Conservation (phyloP, 495 filamentous ascomycete species). For the Lophiotrema nucula region DNA sequence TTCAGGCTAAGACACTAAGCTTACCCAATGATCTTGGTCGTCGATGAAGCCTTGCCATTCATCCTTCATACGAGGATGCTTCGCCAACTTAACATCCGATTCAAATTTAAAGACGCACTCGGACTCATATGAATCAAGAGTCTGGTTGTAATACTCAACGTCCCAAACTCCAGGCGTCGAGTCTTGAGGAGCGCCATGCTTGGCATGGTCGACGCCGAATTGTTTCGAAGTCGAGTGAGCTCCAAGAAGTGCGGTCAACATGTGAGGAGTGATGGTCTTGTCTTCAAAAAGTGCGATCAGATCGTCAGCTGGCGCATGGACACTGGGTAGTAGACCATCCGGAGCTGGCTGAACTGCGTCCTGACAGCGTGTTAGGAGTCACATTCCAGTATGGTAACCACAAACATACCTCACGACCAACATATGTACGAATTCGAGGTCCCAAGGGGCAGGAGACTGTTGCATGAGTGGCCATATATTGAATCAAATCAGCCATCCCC, state of each 20-base stretch:
- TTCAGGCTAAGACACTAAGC: no score
- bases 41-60: conserved; percentile 39
- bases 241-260: conserved; percentile 50
- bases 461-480: conserved; percentile 25
- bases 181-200: conserved; percentile 41
- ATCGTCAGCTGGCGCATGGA: conserved; percentile 33
- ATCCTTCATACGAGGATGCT: conserved; percentile 37
- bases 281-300: conserved; percentile 46
- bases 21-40: conserved; percentile 34
- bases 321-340: conserved; percentile 40
- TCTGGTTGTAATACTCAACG: conserved; percentile 46
- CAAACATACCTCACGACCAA: conserved; percentile 44
- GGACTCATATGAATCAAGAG: conserved; percentile 33
- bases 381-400: conserved; percentile 33
- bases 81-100: conserved; percentile 45
- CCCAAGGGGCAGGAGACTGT: conserved; percentile 24
- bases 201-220: conserved; percentile 42
- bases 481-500: conserved; percentile 34
- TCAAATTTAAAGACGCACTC: conserved; percentile 46
- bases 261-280: conserved; percentile 48
- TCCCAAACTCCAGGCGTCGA: conserved; percentile 47
- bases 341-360: conserved; percentile 26
- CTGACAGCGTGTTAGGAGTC: not conserved
- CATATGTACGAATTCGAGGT: conserved; percentile 35
- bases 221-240: conserved; percentile 51